phyloP scores from a whole-genome alignment of 768 basidiomycete genomes.

The Pleurotus platypus region DNA sequence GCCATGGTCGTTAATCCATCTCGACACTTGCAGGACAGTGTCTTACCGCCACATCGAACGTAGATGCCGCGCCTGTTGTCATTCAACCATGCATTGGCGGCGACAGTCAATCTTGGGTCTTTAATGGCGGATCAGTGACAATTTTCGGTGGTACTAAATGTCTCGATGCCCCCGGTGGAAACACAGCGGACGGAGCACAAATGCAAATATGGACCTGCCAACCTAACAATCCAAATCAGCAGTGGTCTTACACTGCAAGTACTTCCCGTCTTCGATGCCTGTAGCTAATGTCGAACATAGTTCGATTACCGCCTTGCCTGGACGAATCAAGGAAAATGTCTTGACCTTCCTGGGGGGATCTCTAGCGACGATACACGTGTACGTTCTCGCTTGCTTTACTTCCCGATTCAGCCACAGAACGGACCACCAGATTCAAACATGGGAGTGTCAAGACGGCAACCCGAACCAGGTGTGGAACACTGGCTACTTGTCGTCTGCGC shows the following conservation, averaged over 20 bases:
- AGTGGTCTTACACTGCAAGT: conserved; percentile 42
- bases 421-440: background rate
- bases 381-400: conserved; percentile 11
- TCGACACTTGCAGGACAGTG: conserved; percentile 36
- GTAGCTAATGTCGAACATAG: background rate
- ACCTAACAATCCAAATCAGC: conserved; percentile 37
- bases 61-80: conserved; percentile 44
- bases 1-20: background rate
- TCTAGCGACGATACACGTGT: conserved; percentile 38
- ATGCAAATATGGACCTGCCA: conserved; percentile 53
- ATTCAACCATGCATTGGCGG: conserved; percentile 43
- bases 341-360: conserved; percentile 42
- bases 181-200: conserved; percentile 37
- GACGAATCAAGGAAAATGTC: conserved; percentile 46
- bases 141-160: conserved; percentile 43
- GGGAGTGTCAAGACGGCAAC: background rate
- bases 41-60: conserved; percentile 46
- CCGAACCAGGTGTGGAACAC: conserved; percentile 35
- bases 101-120: conserved; percentile 44
- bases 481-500: conserved; percentile 37
- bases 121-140: conserved; percentile 35
- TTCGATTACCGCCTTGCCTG: conserved; percentile 38
- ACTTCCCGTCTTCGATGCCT: conserved; percentile 11
- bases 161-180: conserved; percentile 43
- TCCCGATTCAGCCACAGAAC: background rate